phyloP scores from a whole-genome alignment of 2,329 filamentous ascomycete genomes.

The Phialophora expanda region DNA sequence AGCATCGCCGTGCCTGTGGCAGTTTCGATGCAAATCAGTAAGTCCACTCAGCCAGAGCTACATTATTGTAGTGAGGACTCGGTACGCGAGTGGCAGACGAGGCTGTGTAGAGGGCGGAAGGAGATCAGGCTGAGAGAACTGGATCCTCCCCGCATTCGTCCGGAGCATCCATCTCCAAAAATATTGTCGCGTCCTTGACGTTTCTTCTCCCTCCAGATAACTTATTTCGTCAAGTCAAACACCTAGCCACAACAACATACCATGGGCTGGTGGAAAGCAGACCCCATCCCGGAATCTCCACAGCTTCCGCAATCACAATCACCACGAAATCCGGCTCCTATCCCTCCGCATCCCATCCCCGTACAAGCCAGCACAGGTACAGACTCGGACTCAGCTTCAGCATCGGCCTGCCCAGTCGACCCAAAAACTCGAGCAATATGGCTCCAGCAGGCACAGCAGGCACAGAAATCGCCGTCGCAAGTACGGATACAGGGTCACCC shows the following conservation, averaged over 20 bases:
- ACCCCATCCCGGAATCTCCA: conserved; percentile 32
- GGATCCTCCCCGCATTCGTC: neutral
- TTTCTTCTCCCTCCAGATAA: neutral
- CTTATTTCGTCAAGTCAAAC: neutral
- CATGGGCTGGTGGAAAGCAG: conserved; percentile 42
- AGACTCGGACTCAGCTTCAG: conserved; percentile 25
- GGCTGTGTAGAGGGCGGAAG: neutral
- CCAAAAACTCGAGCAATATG: conserved; percentile 86
- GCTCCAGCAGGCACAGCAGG: conserved; percentile 59
- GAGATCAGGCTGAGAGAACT: neutral
- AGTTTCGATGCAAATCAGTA: no score
- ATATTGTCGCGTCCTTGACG: neutral
- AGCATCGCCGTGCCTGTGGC: no score
- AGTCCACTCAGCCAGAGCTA: no score
- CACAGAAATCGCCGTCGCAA: conserved; percentile 37
- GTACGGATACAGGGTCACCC: neutral
- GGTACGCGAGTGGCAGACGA: neutral
- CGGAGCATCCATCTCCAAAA: neutral
- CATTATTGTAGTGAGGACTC: no score
- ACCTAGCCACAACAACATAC: neutral
- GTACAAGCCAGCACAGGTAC: conserved; percentile 41
- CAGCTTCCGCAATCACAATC: conserved; percentile 42
- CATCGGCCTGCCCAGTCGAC: conserved; percentile 79
- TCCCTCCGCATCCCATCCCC: conserved; percentile 39
- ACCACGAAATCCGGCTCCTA: conserved; percentile 38